Evolutionary conservation across 2,329 filamentous ascomycete species (phyloP).

Genomic region (Epichloe typhina): DNA sequence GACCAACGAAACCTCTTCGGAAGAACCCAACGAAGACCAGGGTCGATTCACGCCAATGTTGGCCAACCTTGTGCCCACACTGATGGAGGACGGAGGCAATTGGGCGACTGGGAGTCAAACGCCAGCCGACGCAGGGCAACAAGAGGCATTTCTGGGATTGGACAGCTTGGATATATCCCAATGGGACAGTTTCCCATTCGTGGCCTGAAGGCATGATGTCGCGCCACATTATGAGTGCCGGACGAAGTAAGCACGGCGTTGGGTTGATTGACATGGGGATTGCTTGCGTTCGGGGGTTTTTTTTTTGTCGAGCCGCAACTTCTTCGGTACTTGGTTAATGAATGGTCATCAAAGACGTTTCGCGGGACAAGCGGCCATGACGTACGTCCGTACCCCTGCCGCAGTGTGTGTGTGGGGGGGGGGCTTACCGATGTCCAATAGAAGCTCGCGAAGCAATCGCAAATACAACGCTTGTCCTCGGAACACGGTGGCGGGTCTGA

Average conservation of each 20-base stretch:
- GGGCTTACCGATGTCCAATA: no score
- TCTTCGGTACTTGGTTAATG: no score
- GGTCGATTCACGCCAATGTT: background rate
- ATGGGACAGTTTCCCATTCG: constrained; percentile 20
- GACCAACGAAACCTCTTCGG: background rate
- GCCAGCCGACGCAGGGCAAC: constrained; percentile 4
- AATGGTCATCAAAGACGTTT: no score
- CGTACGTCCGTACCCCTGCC: no score
- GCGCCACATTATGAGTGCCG: background rate
- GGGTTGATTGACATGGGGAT: background rate
- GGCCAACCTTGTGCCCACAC: background rate
- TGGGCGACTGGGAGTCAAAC: constrained; percentile 5
- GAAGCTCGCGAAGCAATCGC: no score
- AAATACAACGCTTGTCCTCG: no score
- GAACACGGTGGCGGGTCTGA: no score
- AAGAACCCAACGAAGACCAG: background rate
- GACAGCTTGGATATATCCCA: constrained; percentile 18
- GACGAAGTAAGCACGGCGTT: background rate
- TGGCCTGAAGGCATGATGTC: background rate
- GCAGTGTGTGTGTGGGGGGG: no score
- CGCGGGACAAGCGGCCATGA: background rate
- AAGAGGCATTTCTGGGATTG: constrained; percentile 14
- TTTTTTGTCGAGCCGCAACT: no score
- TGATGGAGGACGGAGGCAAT: constrained; percentile 3
- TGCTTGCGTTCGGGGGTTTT: no score